Percentiles rank a stretch among this genome's conserved stretches.
phyloP scores from a whole-genome alignment of 208 protist species.

The Phytomonas serpens region DNA sequence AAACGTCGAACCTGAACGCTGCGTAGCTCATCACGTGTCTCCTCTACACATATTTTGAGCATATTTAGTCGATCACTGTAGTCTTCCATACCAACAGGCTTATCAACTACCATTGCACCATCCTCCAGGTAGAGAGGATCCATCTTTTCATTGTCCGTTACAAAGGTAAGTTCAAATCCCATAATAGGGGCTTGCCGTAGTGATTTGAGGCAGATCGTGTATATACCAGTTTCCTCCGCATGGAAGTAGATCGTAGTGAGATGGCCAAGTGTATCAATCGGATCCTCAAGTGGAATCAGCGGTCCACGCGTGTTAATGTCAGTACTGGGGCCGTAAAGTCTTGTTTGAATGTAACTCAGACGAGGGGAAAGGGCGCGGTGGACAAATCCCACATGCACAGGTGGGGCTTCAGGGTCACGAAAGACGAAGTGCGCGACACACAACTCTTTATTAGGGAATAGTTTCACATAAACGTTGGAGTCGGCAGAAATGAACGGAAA shows the following conservation, averaged over 20 bases:
- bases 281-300: constrained; percentile 20
- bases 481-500: constrained; percentile 5
- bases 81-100: constrained; percentile 46
- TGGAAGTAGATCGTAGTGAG: constrained; percentile 48
- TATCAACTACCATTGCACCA: constrained; percentile 53
- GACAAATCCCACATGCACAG: constrained; percentile 41
- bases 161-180: constrained; percentile 56
- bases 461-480: constrained; percentile 46
- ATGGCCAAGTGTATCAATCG: constrained; percentile 36
- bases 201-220: constrained; percentile 55
- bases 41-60: constrained; percentile 50
- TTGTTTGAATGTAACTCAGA: constrained; percentile 32
- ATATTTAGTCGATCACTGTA: constrained; percentile 47
- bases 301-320: constrained; percentile 19
- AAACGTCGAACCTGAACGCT: constrained; percentile 42
- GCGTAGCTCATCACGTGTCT: constrained; percentile 51
- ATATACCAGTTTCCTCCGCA: constrained; percentile 47
- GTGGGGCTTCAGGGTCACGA: constrained; percentile 47
- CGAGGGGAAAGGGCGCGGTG: constrained; percentile 56
- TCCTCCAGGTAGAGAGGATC: constrained; percentile 41
- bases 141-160: constrained; percentile 44
- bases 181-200: constrained; percentile 47
- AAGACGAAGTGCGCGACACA: constrained; percentile 59
- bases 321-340: constrained; percentile 35
- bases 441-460: constrained; percentile 52